A percentile compares a stretch with the other conserved stretches of the same genome.
These are phyloP conservation scores for Moniliella sp. DNA, from an alignment of 1,284 basidiomycete genomes.

Conservation along the genomic window DNA sequence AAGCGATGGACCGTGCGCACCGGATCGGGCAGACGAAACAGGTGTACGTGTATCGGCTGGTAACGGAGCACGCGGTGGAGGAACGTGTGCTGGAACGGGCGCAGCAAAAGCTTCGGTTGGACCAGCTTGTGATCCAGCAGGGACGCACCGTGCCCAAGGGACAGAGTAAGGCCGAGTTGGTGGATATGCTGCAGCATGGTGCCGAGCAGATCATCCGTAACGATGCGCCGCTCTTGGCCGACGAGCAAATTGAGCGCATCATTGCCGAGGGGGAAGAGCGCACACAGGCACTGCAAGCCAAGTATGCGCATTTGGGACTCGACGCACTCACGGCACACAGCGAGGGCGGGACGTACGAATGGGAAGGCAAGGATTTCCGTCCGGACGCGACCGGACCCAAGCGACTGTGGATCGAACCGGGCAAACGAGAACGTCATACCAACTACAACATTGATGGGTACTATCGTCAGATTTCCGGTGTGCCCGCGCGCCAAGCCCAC, in stretches of 20 bases:
- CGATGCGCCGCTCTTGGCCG: constrained; percentile 44
- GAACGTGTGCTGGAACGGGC: constrained; percentile 90
- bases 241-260: constrained; percentile 84
- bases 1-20: constrained; percentile 97
- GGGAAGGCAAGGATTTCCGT: constrained; percentile 86
- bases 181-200: constrained; percentile 96
- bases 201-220: constrained; percentile 87
- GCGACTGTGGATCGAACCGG: constrained; percentile 58
- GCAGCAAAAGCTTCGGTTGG: constrained; percentile 79
- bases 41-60: constrained; percentile 90
- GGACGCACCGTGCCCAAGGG: constrained; percentile 46
- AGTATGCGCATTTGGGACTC: constrained; percentile 75
- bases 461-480: constrained; percentile 79
- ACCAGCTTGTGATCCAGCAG: constrained; percentile 94
- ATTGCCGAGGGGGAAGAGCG: constrained; percentile 58
- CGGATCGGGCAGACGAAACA: constrained; percentile 97
- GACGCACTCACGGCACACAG: constrained; percentile 95
- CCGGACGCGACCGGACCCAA: constrained; percentile 40
- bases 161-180: constrained; percentile 82
- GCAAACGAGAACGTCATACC: constrained; percentile 81
- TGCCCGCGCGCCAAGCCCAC: constrained; percentile 46
- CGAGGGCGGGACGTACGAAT: constrained; percentile 56
- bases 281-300: constrained; percentile 66
- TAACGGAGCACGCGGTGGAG: constrained; percentile 77
- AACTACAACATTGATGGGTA: constrained; percentile 61